A percentile compares a stretch with the other conserved stretches of the same genome.
phyloP scores from a whole-genome alignment of 2,329 filamentous ascomycete genomes.

The Colletotrichum tamarilloi region DNA sequence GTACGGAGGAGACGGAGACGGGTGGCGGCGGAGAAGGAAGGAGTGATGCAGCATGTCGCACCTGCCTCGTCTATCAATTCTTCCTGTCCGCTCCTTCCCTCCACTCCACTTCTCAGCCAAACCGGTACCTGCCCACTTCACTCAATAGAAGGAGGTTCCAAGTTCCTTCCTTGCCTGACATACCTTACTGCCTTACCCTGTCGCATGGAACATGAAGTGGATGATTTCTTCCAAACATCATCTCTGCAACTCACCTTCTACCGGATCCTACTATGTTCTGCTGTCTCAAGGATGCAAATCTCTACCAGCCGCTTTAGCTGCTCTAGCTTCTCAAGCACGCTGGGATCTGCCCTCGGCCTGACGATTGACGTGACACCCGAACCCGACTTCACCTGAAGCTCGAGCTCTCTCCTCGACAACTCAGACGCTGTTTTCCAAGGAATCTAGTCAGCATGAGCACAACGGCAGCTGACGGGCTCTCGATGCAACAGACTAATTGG shows the following conservation, averaged over 20 bases:
- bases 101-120: too few species aligned
- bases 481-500: neutral
- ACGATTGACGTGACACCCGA: neutral
- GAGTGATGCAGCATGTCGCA: neutral
- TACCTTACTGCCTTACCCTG: neutral
- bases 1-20: neutral
- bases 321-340: constrained; percentile 11
- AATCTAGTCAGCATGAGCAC: neutral
- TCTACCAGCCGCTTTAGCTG: constrained; percentile 2
- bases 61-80: neutral
- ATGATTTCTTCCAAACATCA: neutral
- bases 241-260: constrained; percentile 1
- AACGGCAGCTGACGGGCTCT: neutral
- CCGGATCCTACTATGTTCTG: neutral
- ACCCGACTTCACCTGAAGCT: neutral
- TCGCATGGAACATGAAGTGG: too few species aligned
- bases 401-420: neutral
- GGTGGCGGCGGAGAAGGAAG: constrained; percentile 7
- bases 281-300: constrained; percentile 14
- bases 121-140: too few species aligned
- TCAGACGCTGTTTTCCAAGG: neutral
- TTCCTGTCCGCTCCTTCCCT: neutral
- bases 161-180: neutral
- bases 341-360: neutral
- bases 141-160: too few species aligned